Percentiles rank a stretch among this genome's conserved stretches.
These are phyloP conservation scores for Pleurozium schreberi DNA, from an alignment of 225 moss, liverwort and hornwort species.

Conservation along the genomic window DNA sequence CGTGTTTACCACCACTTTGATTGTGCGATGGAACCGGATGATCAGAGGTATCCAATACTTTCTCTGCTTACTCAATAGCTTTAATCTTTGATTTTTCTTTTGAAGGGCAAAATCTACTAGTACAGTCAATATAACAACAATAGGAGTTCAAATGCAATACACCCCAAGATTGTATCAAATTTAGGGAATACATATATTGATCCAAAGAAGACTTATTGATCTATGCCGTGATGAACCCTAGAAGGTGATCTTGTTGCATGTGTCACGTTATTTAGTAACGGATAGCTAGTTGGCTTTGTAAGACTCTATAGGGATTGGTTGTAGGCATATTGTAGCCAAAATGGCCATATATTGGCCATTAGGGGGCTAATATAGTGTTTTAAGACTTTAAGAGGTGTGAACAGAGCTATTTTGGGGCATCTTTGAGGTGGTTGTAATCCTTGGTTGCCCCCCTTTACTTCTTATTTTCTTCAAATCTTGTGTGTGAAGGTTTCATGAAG, in stretches of 20 bases:
- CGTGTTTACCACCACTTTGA: fast-evolving
- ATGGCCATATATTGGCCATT: too few relatives aligned
- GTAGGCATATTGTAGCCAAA: too few relatives aligned
- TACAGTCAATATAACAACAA: neutral
- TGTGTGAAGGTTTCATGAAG: too few relatives aligned
- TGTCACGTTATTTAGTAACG: too few relatives aligned
- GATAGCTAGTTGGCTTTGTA: too few relatives aligned
- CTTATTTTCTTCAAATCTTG: too few relatives aligned
- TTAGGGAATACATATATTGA: neutral
- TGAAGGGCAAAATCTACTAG: fast-evolving
- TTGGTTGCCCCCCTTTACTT: too few relatives aligned
- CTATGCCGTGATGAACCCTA: fast-evolving
- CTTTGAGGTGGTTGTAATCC: too few relatives aligned
- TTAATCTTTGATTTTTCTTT: fast-evolving
- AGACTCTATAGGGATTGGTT: too few relatives aligned
- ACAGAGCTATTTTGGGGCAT: too few relatives aligned
- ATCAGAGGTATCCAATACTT: fast-evolving
- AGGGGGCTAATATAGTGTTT: too few relatives aligned
- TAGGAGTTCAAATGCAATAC: fast-evolving
- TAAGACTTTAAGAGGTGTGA: too few relatives aligned
- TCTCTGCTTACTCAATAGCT: neutral
- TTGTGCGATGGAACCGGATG: fast-evolving
- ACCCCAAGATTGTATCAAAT: neutral
- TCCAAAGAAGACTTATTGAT: fast-evolving
- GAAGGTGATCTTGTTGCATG: fast-evolving